Conservation (phyloP, 768 basidiomycete species). For the Cantharellus anzutake region DNA sequence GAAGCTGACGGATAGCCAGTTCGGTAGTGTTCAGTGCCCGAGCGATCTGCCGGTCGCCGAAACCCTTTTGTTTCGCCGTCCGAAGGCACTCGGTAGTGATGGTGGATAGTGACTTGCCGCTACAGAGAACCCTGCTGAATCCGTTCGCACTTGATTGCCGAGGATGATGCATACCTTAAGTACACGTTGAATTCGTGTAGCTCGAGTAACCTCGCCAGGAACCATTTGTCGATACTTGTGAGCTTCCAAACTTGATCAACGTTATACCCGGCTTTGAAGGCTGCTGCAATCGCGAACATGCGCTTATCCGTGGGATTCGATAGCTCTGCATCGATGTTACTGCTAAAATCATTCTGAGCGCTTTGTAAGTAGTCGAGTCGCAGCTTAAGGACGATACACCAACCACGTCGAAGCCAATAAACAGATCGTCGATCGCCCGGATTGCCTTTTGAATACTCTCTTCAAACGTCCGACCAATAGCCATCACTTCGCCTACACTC, state of each 20-base stretch:
- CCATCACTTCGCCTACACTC: constrained; percentile 98
- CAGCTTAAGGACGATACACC: constrained; percentile 8
- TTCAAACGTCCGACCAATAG: constrained; percentile 93
- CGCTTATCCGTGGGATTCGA: constrained; percentile 92
- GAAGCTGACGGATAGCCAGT: constrained; percentile 75
- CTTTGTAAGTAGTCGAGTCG: background rate
- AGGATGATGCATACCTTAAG: constrained; percentile 38
- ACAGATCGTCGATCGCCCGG: constrained; percentile 87
- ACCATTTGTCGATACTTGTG: constrained; percentile 99
- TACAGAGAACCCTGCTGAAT: constrained; percentile 14
- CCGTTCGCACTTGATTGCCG: background rate
- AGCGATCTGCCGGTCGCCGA: constrained; percentile 86
- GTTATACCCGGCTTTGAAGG: constrained; percentile 80
- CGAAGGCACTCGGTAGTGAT: constrained; percentile 45
- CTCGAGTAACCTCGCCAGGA: constrained; percentile 72
- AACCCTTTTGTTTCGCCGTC: constrained; percentile 84
- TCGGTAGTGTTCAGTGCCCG: constrained; percentile 72
- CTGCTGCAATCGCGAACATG: constrained; percentile 87
- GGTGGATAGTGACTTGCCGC: constrained; percentile 42
- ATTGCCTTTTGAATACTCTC: constrained; percentile 99
- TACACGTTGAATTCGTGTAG: constrained; percentile 65
- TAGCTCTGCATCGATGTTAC: constrained; percentile 84
- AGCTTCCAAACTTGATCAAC: constrained; percentile 95
- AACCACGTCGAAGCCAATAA: constrained; percentile 79
- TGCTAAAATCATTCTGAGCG: constrained; percentile 61